Conservation (phyloP, 305 asterid species). For the Withania somnifera region DNA sequence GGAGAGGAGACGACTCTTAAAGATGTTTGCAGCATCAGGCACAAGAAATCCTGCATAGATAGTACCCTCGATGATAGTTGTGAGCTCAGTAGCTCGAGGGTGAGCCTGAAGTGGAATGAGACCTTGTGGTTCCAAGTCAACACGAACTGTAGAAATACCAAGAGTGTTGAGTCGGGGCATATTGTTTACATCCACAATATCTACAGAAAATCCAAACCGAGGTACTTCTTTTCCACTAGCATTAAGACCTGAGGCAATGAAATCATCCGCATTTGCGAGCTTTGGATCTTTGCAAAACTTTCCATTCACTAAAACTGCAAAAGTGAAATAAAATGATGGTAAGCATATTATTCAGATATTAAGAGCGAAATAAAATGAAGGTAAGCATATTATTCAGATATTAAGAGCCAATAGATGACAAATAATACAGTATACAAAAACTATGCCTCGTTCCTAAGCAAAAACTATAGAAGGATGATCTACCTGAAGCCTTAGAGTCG, state of each 20-base stretch:
- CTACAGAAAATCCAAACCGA: not conserved
- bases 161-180: slow-evolving; percentile 6
- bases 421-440: not conserved
- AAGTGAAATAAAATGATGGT: not conserved
- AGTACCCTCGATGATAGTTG: not conserved
- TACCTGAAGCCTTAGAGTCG: not conserved
- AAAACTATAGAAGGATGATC: not conserved
- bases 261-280: slow-evolving; percentile 1
- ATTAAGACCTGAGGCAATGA: not conserved
- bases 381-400: not conserved
- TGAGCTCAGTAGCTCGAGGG: slow-evolving; percentile 2
- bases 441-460: not conserved
- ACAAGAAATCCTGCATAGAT: not conserved
- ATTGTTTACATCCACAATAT: not conserved
- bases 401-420: not conserved
- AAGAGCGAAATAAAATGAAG: not conserved
- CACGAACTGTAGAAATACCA: not conserved
- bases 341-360: not conserved
- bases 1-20: not conserved
- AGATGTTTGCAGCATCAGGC: not conserved
- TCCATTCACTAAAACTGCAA: slow-evolving; percentile 8
- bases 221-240: not conserved
- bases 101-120: not conserved
- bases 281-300: slow-evolving; percentile 3
- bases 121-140: not conserved